Evolutionary conservation across 2,329 filamentous ascomycete genomes (phyloP), one percentile per base, ranked within the genome.

Genomic region (Fusarium sp.): DNA sequence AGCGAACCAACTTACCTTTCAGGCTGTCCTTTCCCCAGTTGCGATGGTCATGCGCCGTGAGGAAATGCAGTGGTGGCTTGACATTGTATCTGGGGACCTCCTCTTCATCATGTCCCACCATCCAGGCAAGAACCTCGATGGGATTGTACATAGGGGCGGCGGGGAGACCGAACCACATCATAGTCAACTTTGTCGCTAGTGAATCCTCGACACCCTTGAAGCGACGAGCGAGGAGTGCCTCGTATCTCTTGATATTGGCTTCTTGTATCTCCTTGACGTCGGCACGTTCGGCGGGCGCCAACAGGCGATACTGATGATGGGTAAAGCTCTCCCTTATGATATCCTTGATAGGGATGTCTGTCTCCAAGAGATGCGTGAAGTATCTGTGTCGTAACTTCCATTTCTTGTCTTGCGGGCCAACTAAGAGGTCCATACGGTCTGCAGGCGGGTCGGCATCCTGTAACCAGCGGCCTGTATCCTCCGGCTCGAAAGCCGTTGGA

Each of bases 161-260:
- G 0, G 83, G 82, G 8, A 85, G 70, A 1, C 84, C 84, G 62
- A 85, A 86, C 71, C 82, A 85, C 46, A 84, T 75, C 76, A 84
- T 79, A 0, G 83, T 76, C 60, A 86, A 61, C 70, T 84, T 85
- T n/a, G 80, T 78, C 4, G 77, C 76, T 18, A 84, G 59, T 2
- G 76, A 75, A 7, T 75, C 65, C 3, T 62, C 25, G 10, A 76
- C 63, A 7, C 61, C 73, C 12, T 73, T 74, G 61, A 83, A 82
- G 2, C 77, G 75, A 3, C 69, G 72, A 6, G 65, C 29, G 6
- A 83, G 67, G 18, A 82, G 69, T 0, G 61, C 32, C 6, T 69
- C 29, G 67, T 79, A 83, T 13, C 75, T 73, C 20, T 60, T 29
- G 1, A 77, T 70, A 58, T 80, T 78, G 13, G 69, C 58, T 20